A percentile compares a stretch with the other conserved stretches of the same genome.
These are phyloP conservation scores for Colletotrichum acutatum DNA, from an alignment of 2,329 filamentous ascomycete species.

Conservation along the genomic window DNA sequence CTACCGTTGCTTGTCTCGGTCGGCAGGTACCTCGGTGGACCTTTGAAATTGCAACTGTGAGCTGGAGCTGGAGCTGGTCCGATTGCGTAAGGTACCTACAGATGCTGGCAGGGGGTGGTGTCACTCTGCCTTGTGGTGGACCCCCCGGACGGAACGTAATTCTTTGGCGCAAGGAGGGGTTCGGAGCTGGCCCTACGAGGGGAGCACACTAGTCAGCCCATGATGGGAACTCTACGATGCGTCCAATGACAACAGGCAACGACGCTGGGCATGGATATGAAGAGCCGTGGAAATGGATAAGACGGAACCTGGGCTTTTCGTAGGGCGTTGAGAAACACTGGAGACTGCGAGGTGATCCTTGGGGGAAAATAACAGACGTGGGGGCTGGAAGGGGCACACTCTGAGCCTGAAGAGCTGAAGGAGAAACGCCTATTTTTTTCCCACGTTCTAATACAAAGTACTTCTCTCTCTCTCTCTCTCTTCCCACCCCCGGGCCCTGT, in stretches of 20 bases:
- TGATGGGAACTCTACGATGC: not conserved
- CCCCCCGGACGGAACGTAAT: slow-evolving; percentile 6
- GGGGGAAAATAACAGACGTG: not conserved
- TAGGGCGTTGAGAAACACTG: slow-evolving; percentile 9
- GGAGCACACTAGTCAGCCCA: not conserved
- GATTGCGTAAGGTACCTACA: not conserved
- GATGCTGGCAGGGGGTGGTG: not conserved
- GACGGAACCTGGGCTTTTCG: slow-evolving; percentile 16
- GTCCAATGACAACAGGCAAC: slow-evolving; percentile 7
- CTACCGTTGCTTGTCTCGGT: slow-evolving; percentile 13
- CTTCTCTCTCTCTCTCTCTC: not conserved
- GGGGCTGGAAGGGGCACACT: slow-evolving; percentile 18
- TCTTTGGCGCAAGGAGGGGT: slow-evolving; percentile 7
- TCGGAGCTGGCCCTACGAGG: slow-evolving; percentile 9
- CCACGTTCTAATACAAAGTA: not conserved
- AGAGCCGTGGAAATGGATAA: slow-evolving; percentile 11
- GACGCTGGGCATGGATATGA: not conserved
- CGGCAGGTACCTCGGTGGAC: not conserved
- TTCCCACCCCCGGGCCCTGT: not conserved
- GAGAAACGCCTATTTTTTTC: not conserved
- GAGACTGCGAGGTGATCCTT: slow-evolving; percentile 1
- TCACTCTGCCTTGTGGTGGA: slow-evolving; percentile 5
- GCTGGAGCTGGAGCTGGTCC: slow-evolving; percentile 21
- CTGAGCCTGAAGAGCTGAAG: not conserved
- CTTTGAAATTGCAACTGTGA: slow-evolving; percentile 2